Evolutionary conservation across 257 asterid genomes (phyloP), one percentile per base, ranked within the genome.

Genomic region (Nicotiana otophora): DNA sequence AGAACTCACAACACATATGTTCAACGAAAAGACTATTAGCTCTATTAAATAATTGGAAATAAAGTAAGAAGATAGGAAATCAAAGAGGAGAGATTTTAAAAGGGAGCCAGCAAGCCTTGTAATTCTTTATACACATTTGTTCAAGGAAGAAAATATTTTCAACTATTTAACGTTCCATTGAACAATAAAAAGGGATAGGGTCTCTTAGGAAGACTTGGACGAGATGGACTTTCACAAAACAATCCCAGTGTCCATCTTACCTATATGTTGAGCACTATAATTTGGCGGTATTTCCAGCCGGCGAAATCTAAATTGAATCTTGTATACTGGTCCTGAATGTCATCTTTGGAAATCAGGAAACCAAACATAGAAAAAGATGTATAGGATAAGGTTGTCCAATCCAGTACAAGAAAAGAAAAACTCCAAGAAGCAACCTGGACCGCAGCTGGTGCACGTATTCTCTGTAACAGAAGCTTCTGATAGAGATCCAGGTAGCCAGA

Each of bases 401-500:
- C 75, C 36, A 80, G 58, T 80, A 80, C 10, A 19, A 62, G 75
- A 36, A 39, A 79, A 60, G 23, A 11, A 48, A 28, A 81, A 31
- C 23, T 55, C 63, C 67, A 66, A 65, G 61, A 81, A 78, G 67
- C 77, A 82, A 96, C 99, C 99, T 93, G 99, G 95, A 86, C 91
- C 84, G 85, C 99, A 96, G 82, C 81, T 92, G 82, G 88, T 86
- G 92, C 99, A 96, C 58, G 81, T 64, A 79, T 86, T 87, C 81
- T 91, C 82, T 83, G 97, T 91, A 84, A 96, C 97, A 39, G 65
- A 77, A 77, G 99, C 99, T 84, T 94, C 97, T 80, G 92, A 87
- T 80, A 90, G 84, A 77, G 98, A 90, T 62, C 99, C 96, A 78
- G 99, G 99, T 82, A 96, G 98, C 99, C 99, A 96, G 85, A 94